A percentile compares a stretch with the other conserved stretches of the same genome.
phyloP scores from a whole-genome alignment of 768 basidiomycete species.

The Pseudohyphozyma bogoriensis region DNA sequence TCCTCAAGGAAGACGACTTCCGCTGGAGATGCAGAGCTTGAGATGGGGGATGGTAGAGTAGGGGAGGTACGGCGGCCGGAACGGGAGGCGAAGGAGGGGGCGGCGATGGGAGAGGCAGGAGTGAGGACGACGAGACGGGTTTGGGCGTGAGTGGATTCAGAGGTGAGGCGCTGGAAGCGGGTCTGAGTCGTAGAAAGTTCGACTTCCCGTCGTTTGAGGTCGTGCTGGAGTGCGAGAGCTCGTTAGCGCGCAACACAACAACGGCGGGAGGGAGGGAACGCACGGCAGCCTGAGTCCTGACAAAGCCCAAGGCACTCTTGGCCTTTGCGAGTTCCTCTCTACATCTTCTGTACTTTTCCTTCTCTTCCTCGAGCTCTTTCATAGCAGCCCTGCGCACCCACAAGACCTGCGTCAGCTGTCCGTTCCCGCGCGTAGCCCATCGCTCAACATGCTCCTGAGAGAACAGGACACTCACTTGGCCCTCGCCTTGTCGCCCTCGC shows the following conservation, averaged over 20 bases:
- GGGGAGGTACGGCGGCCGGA: not conserved
- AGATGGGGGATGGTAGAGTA: not conserved
- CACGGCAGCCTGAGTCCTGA: constrained; percentile 17
- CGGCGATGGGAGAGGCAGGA: constrained; percentile 2
- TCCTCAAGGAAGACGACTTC: constrained; percentile 6
- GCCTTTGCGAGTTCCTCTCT: constrained; percentile 16
- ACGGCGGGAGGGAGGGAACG: not conserved
- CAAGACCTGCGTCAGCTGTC: not conserved
- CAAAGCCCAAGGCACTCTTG: constrained; percentile 9
- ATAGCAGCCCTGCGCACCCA: constrained; percentile 5
- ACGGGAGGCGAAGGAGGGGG: not conserved
- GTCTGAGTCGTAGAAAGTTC: constrained; percentile 2
- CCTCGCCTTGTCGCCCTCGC: constrained; percentile 9
- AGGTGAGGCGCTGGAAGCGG: constrained; percentile 13
- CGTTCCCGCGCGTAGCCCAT: no score
- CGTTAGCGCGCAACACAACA: fast-evolving
- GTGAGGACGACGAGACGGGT: constrained; percentile 13
- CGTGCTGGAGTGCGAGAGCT: not conserved
- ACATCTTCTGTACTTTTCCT: constrained; percentile 6
- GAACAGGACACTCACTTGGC: not conserved
- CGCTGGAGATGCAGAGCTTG: not conserved
- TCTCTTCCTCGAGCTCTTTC: constrained; percentile 3
- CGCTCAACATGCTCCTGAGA: not conserved
- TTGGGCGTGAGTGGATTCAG: constrained; percentile 10
- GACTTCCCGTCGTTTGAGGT: constrained; percentile 18